Conservation (phyloP, 257 asterid genomes). For the Schizonepeta tenuifolia region DNA sequence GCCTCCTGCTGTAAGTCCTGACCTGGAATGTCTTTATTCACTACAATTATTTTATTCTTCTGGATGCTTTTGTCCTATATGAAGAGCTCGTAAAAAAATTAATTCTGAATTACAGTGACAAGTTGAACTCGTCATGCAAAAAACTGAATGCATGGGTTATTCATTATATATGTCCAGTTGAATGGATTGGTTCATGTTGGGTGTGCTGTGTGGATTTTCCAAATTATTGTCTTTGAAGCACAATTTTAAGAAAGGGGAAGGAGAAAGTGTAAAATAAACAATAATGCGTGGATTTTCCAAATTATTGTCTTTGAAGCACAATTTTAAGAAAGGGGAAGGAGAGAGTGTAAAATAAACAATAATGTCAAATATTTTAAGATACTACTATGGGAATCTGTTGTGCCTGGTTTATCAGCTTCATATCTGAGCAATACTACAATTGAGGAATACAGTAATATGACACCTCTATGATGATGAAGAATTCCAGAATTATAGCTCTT, state of each 20-base stretch:
- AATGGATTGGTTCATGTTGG: background rate
- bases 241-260: background rate
- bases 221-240: slow-evolving; percentile 11
- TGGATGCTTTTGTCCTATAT: background rate
- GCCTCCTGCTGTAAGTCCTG: slow-evolving; percentile 48
- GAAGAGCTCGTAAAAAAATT: background rate
- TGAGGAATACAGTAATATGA: background rate
- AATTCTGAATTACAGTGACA: background rate
- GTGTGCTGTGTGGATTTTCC: background rate
- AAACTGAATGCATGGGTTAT: background rate
- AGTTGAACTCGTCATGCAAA: background rate
- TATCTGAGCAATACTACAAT: background rate
- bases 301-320: slow-evolving; percentile 3
- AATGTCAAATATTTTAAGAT: background rate
- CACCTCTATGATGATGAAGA: slow-evolving; percentile 12
- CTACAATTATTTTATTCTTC: background rate
- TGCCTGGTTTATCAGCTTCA: background rate
- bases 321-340: slow-evolving; percentile 2
- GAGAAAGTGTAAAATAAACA: too few relatives aligned
- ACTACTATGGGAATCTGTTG: background rate
- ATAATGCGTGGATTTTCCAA: background rate
- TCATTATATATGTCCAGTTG: background rate
- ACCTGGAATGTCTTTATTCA: slow-evolving; percentile 49
- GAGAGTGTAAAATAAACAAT: background rate
- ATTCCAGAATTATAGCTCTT: slow-evolving; percentile 6